These are phyloP conservation scores for Diplodia seriata DNA, from an alignment of 2,329 filamentous ascomycete genomes.

Conservation along the genomic window DNA sequence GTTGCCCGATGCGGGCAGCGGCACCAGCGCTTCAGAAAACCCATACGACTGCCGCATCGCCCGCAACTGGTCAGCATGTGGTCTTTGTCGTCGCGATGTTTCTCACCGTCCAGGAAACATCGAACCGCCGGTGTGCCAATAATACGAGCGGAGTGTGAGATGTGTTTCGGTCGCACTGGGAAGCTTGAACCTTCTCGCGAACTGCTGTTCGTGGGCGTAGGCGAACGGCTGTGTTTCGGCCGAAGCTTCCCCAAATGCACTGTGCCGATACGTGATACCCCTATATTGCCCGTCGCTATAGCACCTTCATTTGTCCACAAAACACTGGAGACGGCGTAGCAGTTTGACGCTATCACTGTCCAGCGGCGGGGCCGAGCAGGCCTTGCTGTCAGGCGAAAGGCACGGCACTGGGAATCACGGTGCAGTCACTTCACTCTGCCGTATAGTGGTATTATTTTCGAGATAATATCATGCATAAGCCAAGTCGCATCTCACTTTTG, in stretches of 20 bases:
- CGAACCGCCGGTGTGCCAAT: slow-evolving; percentile 7
- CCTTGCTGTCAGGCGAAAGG: too few relatives aligned
- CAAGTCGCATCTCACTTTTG: slow-evolving; percentile 30
- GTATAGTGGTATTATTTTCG: slow-evolving; percentile 26
- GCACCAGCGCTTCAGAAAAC: slow-evolving; percentile 12
- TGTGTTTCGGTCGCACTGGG: slow-evolving; percentile 20
- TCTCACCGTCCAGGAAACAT: slow-evolving; percentile 22
- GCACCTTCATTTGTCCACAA: neutral
- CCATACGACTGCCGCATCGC: neutral
- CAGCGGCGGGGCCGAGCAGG: neutral
- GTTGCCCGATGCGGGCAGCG: neutral
- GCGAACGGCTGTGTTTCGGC: slow-evolving; percentile 8
- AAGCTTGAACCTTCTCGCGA: slow-evolving; percentile 11
- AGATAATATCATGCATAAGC: slow-evolving; percentile 31
- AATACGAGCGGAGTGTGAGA: neutral
- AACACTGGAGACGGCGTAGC: slow-evolving; percentile 11
- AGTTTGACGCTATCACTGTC: slow-evolving; percentile 20
- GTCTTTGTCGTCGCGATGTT: neutral
- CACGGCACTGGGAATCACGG: neutral
- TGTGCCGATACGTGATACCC: slow-evolving; percentile 11
- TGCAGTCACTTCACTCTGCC: neutral
- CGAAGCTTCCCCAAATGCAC: slow-evolving; percentile 19
- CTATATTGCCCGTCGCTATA: slow-evolving; percentile 18
- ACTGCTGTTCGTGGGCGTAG: neutral
- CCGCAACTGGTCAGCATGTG: slow-evolving; percentile 1